These are phyloP conservation scores for Xylogone sp. DNA, from an alignment of 2,329 filamentous ascomycete genomes.

Conservation along the genomic window DNA sequence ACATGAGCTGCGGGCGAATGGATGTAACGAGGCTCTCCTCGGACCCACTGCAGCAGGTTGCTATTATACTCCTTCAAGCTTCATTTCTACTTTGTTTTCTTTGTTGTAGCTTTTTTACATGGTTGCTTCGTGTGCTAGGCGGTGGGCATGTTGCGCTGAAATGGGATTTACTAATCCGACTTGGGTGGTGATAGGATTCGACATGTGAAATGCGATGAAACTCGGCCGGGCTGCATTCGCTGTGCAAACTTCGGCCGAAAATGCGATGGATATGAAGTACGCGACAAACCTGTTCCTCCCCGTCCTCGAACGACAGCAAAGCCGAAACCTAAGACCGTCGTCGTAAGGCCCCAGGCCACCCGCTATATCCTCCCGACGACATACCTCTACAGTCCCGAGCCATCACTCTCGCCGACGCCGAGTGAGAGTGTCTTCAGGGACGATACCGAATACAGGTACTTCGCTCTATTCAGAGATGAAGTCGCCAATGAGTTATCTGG, in stretches of 20 bases:
- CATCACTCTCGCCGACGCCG: slow-evolving; percentile 4
- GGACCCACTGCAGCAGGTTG: too few relatives aligned
- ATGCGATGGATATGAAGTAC: slow-evolving; percentile 16
- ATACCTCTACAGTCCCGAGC: background rate
- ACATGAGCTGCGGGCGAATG: too few relatives aligned
- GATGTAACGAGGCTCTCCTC: too few relatives aligned
- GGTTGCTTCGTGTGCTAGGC: too few relatives aligned
- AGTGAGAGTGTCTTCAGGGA: slow-evolving; percentile 10
- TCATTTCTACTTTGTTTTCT: too few relatives aligned
- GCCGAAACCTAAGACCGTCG: background rate
- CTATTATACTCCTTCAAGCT: too few relatives aligned
- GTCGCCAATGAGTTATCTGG: slow-evolving; percentile 13
- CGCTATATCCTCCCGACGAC: slow-evolving; percentile 1
- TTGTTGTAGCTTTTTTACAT: too few relatives aligned
- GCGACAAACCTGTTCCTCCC: background rate
- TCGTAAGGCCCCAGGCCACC: background rate
- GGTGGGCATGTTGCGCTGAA: too few relatives aligned
- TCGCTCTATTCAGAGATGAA: slow-evolving; percentile 15
- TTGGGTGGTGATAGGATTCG: slow-evolving; percentile 3
- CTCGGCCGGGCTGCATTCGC: slow-evolving; percentile 13
- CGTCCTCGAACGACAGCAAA: slow-evolving; percentile 1
- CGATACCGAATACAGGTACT: slow-evolving; percentile 16
- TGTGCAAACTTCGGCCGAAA: slow-evolving; percentile 20
- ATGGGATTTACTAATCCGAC: background rate
- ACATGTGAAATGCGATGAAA: slow-evolving; percentile 14